Percentiles rank a stretch among this genome's conserved stretches.
phyloP scores from a whole-genome alignment of 371 early-diverging fungal genomes.

The Cokeromyces recurvatus region DNA sequence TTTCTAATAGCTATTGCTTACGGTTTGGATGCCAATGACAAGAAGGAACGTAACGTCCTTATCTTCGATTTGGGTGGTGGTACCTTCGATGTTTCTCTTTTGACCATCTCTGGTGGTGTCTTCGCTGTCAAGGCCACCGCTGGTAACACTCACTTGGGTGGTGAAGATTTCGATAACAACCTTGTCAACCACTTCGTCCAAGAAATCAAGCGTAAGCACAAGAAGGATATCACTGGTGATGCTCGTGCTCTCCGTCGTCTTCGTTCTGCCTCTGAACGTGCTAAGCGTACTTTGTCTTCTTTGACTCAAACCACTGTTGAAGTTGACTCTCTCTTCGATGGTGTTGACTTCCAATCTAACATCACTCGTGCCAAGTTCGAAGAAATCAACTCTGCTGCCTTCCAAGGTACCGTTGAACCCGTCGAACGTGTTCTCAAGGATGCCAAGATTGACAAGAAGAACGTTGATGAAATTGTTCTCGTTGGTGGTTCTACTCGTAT shows the following conservation, averaged over 20 bases:
- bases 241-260: slow-evolving; percentile 91
- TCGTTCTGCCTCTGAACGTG: slow-evolving; percentile 94
- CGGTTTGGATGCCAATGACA: slow-evolving; percentile 76
- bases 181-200: slow-evolving; percentile 80
- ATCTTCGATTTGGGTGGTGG: slow-evolving; percentile 97
- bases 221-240: slow-evolving; percentile 78
- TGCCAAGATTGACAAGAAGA: slow-evolving; percentile 89
- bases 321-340: slow-evolving; percentile 90
- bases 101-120: slow-evolving; percentile 86
- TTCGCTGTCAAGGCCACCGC: slow-evolving; percentile 95
- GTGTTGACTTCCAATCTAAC: slow-evolving; percentile 82
- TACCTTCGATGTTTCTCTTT: slow-evolving; percentile 93
- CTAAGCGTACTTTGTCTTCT: slow-evolving; percentile 94
- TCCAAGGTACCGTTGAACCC: slow-evolving; percentile 81
- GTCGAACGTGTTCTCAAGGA: slow-evolving; percentile 84
- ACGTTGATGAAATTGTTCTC: slow-evolving; percentile 95
- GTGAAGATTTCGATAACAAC: slow-evolving; percentile 96
- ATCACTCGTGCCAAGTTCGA: slow-evolving; percentile 95
- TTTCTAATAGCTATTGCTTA: slow-evolving; percentile 77
- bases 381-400: slow-evolving; percentile 84
- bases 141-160: slow-evolving; percentile 97
- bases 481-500: slow-evolving; percentile 99
- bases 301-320: slow-evolving; percentile 82
- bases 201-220: slow-evolving; percentile 81
- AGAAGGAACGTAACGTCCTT: slow-evolving; percentile 80